Evolutionary conservation across 2,329 filamentous ascomycete species (phyloP).

Genomic region (Fusarium sp.): DNA sequence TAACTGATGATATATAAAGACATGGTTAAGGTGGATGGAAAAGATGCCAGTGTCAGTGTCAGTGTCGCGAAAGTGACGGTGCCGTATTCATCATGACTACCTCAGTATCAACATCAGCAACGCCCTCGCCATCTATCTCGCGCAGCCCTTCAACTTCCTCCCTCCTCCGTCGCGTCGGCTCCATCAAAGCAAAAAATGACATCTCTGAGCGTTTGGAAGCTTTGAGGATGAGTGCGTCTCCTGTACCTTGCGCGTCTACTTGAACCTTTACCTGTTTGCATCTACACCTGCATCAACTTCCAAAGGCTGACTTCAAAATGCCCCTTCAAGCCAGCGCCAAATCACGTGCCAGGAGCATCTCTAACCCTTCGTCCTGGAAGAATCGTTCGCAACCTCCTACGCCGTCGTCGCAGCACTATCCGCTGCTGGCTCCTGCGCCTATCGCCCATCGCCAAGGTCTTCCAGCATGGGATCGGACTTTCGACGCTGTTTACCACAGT

Average conservation of each 20-base stretch:
- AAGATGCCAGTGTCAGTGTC: not conserved
- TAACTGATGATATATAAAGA: slow-evolving; percentile 1
- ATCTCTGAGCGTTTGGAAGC: slow-evolving; percentile 30
- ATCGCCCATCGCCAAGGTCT: slow-evolving; percentile 13
- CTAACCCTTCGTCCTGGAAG: slow-evolving; percentile 11
- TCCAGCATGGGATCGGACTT: slow-evolving; percentile 54
- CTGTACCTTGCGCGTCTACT: not conserved
- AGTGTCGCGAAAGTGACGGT: slow-evolving; percentile 11
- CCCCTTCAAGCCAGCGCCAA: slow-evolving; percentile 21
- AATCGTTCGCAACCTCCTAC: slow-evolving; percentile 24
- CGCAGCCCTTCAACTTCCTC: slow-evolving; percentile 15
- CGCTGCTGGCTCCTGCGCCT: not conserved
- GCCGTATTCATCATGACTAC: slow-evolving; percentile 21
- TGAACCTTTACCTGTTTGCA: not conserved
- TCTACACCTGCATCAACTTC: not conserved
- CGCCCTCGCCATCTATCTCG: slow-evolving; percentile 17
- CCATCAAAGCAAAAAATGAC: slow-evolving; percentile 18
- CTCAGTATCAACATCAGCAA: slow-evolving; percentile 22
- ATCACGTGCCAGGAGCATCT: slow-evolving; percentile 34
- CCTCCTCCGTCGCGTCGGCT: slow-evolving; percentile 33
- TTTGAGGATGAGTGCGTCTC: slow-evolving; percentile 38
- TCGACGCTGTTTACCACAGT: slow-evolving; percentile 55
- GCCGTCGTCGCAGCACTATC: not conserved
- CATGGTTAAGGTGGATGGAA: not conserved
- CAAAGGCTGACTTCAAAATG: slow-evolving; percentile 25